phyloP scores from a whole-genome alignment of 2,329 filamentous ascomycete genomes.

The Alternaria conjuncta region DNA sequence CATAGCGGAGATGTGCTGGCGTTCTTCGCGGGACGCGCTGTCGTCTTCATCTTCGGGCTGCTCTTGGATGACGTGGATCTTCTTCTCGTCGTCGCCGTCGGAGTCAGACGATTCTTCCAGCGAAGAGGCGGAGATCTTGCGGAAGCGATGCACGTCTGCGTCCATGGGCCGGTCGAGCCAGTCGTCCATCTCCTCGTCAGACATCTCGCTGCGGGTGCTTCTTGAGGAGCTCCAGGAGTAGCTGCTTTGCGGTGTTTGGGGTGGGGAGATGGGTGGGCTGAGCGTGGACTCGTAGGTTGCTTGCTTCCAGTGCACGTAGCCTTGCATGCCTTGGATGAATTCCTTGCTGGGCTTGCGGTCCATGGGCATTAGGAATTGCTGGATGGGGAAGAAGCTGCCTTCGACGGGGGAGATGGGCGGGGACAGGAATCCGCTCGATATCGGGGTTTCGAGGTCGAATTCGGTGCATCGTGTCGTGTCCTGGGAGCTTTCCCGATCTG shows the following conservation, averaged over 20 bases:
- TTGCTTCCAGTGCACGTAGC: conserved; percentile 14
- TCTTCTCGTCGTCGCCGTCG: neutral
- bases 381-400: conserved; percentile 12
- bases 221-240: conserved; percentile 6
- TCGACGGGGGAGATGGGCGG: conserved; percentile 6
- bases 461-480: conserved; percentile 8
- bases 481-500: conserved; percentile 8
- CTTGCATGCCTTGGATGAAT: conserved; percentile 12
- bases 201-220: conserved; percentile 19
- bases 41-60: conserved; percentile 4
- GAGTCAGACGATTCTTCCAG: neutral
- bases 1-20: conserved; percentile 1
- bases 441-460: neutral
- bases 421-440: conserved; percentile 3
- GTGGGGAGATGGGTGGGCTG: conserved; percentile 1
- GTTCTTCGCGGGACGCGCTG: neutral
- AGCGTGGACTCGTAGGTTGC: conserved; percentile 8
- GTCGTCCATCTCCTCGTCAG: conserved; percentile 27
- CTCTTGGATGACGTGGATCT: conserved; percentile 12
- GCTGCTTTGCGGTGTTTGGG: conserved; percentile 8
- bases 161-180: conserved; percentile 26
- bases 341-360: conserved; percentile 11
- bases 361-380: conserved; percentile 7
- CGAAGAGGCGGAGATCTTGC: conserved; percentile 11
- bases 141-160: conserved; percentile 22